Evolutionary conservation across 2,329 filamentous ascomycete species (phyloP).

Genomic region (Colletotrichum noveboracense): DNA sequence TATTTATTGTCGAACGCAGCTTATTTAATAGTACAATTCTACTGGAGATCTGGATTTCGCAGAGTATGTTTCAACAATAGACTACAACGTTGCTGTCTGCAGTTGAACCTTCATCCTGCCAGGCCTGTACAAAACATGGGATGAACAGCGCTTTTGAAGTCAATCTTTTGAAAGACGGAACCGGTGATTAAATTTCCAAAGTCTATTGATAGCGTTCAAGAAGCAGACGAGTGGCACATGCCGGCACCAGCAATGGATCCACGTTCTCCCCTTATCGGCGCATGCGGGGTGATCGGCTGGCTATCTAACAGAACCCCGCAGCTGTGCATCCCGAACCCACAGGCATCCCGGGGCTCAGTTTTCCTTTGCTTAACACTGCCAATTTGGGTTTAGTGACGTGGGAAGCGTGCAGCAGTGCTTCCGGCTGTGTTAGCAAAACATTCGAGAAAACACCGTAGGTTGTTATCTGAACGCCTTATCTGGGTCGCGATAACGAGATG

Average conservation of each 20-base stretch:
- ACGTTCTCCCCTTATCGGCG: not conserved
- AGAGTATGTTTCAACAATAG: not conserved
- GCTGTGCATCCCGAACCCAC: not conserved
- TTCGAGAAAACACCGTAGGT: not conserved
- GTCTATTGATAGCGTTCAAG: not conserved
- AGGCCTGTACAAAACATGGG: not conserved
- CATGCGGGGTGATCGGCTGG: not conserved
- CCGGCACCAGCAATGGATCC: not conserved
- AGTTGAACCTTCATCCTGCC: not conserved
- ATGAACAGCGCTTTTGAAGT: not conserved
- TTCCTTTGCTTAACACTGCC: slow-evolving; percentile 10
- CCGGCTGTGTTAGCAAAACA: not conserved
- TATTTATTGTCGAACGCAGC: not conserved
- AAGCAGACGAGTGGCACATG: not conserved
- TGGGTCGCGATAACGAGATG: not conserved
- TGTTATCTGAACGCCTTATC: not conserved
- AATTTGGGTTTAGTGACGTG: not conserved
- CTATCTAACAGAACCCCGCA: not conserved
- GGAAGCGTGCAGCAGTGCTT: not conserved
- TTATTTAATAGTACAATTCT: not conserved
- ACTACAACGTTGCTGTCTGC: not conserved
- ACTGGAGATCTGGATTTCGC: not conserved
- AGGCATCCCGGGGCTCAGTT: not conserved
- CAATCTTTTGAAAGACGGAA: not conserved
- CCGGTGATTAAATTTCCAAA: not conserved